These are phyloP conservation scores for Paspalum vaginatum DNA, from an alignment of 176 grass and related monocot genomes.

Conservation along the genomic window DNA sequence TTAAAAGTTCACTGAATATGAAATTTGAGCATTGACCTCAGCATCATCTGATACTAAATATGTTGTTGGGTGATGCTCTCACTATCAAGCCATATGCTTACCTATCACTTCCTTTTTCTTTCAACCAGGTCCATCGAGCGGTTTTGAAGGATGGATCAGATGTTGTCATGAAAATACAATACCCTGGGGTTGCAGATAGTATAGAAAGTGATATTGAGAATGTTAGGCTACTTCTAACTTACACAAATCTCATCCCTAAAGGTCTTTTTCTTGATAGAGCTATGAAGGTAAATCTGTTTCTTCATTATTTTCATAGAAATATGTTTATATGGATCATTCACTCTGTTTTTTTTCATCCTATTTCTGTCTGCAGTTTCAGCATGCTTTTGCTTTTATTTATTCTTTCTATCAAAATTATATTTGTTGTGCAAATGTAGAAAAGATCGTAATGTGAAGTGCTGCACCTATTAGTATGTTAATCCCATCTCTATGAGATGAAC, in stretches of 20 bases:
- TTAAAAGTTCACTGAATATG: background rate
- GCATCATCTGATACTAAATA: background rate
- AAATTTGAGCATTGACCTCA: conserved; percentile 10
- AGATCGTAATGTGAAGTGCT: background rate
- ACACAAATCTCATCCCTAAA: conserved; percentile 97
- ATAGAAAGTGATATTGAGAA: conserved; percentile 99
- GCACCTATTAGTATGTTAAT: background rate
- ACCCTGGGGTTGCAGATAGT: conserved; percentile 92
- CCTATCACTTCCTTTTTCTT: background rate
- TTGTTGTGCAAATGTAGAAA: conserved; percentile 4
- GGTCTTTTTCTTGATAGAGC: conserved; percentile 98
- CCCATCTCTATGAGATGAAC: conserved; percentile 18
- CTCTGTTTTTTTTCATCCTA: background rate
- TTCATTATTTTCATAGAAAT: background rate
- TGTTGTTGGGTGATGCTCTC: conserved; percentile 8
- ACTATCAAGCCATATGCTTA: conserved; percentile 25
- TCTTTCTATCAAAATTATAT: conserved; percentile 21
- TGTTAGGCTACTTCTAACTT: conserved; percentile 79
- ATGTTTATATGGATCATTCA: background rate
- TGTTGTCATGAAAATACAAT: conserved; percentile 98
- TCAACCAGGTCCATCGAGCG: conserved; percentile 73
- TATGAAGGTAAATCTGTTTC: conserved; percentile 75
- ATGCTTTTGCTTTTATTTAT: background rate
- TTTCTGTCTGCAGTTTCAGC: background rate
- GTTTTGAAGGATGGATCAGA: conserved; percentile 81